Conservation (phyloP, 1,139 yeast genomes). For the Kodamaea sp. region DNA sequence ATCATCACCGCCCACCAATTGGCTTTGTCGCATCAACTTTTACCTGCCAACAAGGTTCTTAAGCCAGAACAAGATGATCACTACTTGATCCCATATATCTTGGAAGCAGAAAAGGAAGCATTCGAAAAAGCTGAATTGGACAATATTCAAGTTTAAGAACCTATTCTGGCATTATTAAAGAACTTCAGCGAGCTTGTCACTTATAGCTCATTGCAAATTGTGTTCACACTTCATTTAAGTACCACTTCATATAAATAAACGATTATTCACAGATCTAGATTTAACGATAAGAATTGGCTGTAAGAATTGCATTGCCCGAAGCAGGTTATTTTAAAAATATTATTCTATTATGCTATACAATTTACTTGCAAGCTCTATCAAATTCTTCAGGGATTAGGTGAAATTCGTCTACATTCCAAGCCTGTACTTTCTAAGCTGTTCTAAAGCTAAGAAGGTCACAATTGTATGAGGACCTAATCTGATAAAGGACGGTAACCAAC, state of each 20-base stretch:
- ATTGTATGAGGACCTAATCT: slow-evolving; percentile 90
- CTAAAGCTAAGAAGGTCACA: slow-evolving; percentile 78
- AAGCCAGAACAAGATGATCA: slow-evolving; percentile 83
- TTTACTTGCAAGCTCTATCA: slow-evolving; percentile 5
- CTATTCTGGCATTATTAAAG: not conserved
- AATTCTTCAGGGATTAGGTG: too few relatives aligned
- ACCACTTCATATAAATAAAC: too few relatives aligned
- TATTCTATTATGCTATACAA: slow-evolving; percentile 3
- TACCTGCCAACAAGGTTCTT: slow-evolving; percentile 78
- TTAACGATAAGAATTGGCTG: too few relatives aligned
- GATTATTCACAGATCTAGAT: too few relatives aligned
- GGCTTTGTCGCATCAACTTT: slow-evolving; percentile 78
- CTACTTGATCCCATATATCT: slow-evolving; percentile 82
- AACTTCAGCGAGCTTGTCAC: too few relatives aligned
- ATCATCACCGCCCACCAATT: slow-evolving; percentile 89
- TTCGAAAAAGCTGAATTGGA: slow-evolving; percentile 87
- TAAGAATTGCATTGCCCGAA: too few relatives aligned
- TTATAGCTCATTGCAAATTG: too few relatives aligned
- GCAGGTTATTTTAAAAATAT: too few relatives aligned
- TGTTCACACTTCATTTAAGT: too few relatives aligned
- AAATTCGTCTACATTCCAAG: slow-evolving; percentile 57
- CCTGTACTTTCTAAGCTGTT: slow-evolving; percentile 64
- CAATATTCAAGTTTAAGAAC: slow-evolving; percentile 53
- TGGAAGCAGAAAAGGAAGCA: slow-evolving; percentile 93
- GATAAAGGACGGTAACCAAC: slow-evolving; percentile 87